These are phyloP conservation scores for Nicotiana sylvestris DNA, from an alignment of 257 asterid genomes.

Conservation along the genomic window DNA sequence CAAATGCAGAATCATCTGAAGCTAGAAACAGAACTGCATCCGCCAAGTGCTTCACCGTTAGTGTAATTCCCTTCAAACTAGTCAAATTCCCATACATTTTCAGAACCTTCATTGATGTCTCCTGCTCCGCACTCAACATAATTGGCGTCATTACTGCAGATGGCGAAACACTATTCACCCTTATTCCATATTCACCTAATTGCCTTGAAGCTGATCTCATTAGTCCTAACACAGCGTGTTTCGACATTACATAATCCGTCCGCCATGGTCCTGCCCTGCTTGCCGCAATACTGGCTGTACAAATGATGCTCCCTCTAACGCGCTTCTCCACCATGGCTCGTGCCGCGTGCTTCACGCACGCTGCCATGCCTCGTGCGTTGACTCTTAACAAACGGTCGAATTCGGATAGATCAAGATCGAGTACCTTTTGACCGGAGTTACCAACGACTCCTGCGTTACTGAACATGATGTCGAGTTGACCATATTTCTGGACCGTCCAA, in stretches of 20 bases:
- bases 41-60: constrained; percentile 24
- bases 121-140: not conserved
- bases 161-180: constrained; percentile 45
- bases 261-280: not conserved
- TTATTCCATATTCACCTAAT: constrained; percentile 36
- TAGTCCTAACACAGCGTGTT: constrained; percentile 36
- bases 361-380: constrained; percentile 32
- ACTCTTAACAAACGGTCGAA: constrained; percentile 21
- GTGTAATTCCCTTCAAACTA: constrained; percentile 25
- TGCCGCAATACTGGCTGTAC: constrained; percentile 35
- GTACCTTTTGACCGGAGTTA: constrained; percentile 26
- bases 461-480: constrained; percentile 39
- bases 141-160: constrained; percentile 21
- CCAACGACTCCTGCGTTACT: constrained; percentile 37
- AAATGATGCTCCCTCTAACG: constrained; percentile 24
- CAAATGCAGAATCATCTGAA: constrained; percentile 29
- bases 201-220: constrained; percentile 31
- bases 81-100: constrained; percentile 7
- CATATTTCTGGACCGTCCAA: constrained; percentile 30
- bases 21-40: constrained; percentile 29
- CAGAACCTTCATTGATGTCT: constrained; percentile 15
- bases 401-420: constrained; percentile 28
- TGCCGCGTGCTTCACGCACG: constrained; percentile 23
- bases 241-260: constrained; percentile 39
- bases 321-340: constrained; percentile 23